A percentile compares a stretch with the other conserved stretches of the same genome.
Evolutionary conservation across 2,329 filamentous ascomycete species (phyloP).

Genomic region (Ilyonectria destructans): DNA sequence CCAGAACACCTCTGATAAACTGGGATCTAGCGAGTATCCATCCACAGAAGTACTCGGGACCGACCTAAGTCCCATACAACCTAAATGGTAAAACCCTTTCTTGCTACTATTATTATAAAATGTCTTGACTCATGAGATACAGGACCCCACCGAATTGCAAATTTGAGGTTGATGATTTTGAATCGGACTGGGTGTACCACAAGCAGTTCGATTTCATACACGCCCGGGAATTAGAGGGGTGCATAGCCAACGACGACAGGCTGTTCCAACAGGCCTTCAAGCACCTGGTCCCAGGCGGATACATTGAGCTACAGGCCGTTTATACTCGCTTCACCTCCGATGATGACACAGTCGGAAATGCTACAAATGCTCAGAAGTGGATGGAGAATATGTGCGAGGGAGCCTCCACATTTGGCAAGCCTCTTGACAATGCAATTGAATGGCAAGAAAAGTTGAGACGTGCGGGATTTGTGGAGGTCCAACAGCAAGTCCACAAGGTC

Average conservation of each 20-base stretch:
- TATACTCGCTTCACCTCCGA: neutral
- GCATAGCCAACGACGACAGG: neutral
- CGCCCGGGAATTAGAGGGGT: neutral
- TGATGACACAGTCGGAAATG: neutral
- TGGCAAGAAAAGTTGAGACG: constrained; percentile 16
- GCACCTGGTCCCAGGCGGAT: neutral
- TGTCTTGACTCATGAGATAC: neutral
- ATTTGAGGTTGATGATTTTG: neutral
- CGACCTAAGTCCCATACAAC: neutral
- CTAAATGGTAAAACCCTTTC: neutral
- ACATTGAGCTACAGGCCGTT: neutral
- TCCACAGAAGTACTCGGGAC: neutral
- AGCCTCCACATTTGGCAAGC: constrained; percentile 25
- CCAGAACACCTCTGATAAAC: neutral
- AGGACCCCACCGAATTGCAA: neutral
- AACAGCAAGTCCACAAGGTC: constrained; percentile 12
- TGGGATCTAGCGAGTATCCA: neutral
- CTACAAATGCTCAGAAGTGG: constrained; percentile 17
- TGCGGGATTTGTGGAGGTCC: constrained; percentile 14
- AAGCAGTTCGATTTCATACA: neutral
- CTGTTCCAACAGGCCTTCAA: neutral
- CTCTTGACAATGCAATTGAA: constrained; percentile 16
- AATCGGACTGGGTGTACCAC: neutral
- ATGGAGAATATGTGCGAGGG: constrained; percentile 30
- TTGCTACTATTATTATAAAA: too few relatives aligned